Base-by-base conservation (phyloP, 768 basidiomycete genomes). In the Fistulinella prunicolor region DNA sequence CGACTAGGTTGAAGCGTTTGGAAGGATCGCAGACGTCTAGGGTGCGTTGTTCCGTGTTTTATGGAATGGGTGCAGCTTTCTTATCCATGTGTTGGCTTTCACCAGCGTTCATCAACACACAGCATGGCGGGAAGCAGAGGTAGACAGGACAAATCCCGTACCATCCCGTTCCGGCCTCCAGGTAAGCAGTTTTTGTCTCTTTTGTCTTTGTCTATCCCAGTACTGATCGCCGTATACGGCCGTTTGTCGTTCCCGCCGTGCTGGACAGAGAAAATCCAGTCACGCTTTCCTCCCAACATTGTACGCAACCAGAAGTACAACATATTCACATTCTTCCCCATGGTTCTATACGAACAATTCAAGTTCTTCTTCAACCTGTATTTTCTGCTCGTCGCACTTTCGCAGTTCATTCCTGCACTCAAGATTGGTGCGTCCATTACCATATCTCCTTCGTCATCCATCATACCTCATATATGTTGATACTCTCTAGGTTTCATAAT, bases 361-460 rank as follows among this genome's bases (percentile, higher is more conserved):
- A 98, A 97, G 70, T 97, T 95, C 77, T 99, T 99, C 75, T 98
- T 96, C 82, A 99, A 98, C 65, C 78, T 97, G 7, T 99, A 98
- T 69, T 99, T 99, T 64, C 81, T 98, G 10, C 84, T 98, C 20
- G 96, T 99, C 30, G 96, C 96, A 0, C 76, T 98, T 8, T 93
- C 89, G 9, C 96, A 98, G 68, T 96, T 99, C 63, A 73, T 99
- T 16, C 96, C 96, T 13, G 89, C 94, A 0, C 80, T 99, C 50
- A 94, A 93, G 73, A 99, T 96, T 50, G 94, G 94, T 92, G 44
- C 38, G 81, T 72, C 23, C 17, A 42, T 28, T 38, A 36, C 1
- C 38, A 23, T 3, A 24, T 36, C 1, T 19, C 16, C 9, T 10
- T 22, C 28, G 14, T 38, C n/a, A n/a, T n/a, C 26, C 14, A 14